Percentiles rank a stretch among this genome's conserved stretches.
Evolutionary conservation across 495 filamentous ascomycete genomes (phyloP).

Genomic region (Aspergillus taichungensis): DNA sequence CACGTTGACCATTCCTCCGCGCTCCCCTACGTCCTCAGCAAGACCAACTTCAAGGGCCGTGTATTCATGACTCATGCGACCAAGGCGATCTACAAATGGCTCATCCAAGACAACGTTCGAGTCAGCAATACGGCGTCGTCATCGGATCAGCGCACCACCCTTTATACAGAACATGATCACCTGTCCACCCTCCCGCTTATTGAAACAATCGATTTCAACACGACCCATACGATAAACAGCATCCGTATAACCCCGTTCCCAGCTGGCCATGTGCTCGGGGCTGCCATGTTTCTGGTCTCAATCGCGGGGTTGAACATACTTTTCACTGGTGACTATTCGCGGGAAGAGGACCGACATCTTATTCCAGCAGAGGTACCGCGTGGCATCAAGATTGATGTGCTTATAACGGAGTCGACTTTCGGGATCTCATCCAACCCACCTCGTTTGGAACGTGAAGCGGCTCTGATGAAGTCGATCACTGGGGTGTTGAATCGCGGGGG

Average conservation of each 20-base stretch:
- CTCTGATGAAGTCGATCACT: slow-evolving; percentile 91
- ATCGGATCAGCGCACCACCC: slow-evolving; percentile 62
- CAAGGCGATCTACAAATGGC: slow-evolving; percentile 99
- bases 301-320: slow-evolving; percentile 93
- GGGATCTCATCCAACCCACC: slow-evolving; percentile 88
- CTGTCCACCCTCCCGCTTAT: slow-evolving; percentile 85
- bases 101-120: slow-evolving; percentile 91
- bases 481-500: slow-evolving; percentile 82
- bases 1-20: slow-evolving; percentile 96
- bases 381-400: slow-evolving; percentile 80
- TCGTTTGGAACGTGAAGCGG: slow-evolving; percentile 78
- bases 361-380: slow-evolving; percentile 83
- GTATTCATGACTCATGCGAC: slow-evolving; percentile 99
- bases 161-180: slow-evolving; percentile 93
- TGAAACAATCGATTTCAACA: slow-evolving; percentile 96
- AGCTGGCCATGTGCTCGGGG: slow-evolving; percentile 94
- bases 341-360: slow-evolving; percentile 89
- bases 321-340: slow-evolving; percentile 94
- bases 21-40: slow-evolving; percentile 90
- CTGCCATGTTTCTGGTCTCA: slow-evolving; percentile 95
- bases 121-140: slow-evolving; percentile 69
- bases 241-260: slow-evolving; percentile 96
- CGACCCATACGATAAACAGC: slow-evolving; percentile 90
- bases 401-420: slow-evolving; percentile 96
- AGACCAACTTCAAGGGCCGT: slow-evolving; percentile 92